Percentiles rank a stretch among this genome's conserved stretches.
These are phyloP conservation scores for Thermothelomyces thermophilus DNA, from an alignment of 2,329 filamentous ascomycete genomes.

Conservation along the genomic window DNA sequence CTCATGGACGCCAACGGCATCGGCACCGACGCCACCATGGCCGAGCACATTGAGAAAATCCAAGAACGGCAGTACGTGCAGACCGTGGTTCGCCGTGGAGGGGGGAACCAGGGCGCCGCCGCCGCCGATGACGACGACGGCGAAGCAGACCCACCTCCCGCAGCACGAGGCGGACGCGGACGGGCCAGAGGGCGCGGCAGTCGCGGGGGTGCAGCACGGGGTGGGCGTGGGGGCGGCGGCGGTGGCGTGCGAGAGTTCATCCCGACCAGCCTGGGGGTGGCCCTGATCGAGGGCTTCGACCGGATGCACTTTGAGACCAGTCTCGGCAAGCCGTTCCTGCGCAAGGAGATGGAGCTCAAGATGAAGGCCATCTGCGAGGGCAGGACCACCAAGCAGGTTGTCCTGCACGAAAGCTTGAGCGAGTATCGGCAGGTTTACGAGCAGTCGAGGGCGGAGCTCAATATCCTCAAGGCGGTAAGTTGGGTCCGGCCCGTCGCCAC, in stretches of 20 bases:
- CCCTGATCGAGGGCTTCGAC: constrained; percentile 90
- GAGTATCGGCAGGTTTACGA: constrained; percentile 84
- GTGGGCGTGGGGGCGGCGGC: constrained; percentile 34
- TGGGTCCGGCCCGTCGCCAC: too few species aligned
- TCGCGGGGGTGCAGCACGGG: constrained; percentile 37
- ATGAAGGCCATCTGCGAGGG: constrained; percentile 98
- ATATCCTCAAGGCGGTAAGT: constrained; percentile 57
- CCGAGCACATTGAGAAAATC: constrained; percentile 94
- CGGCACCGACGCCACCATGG: constrained; percentile 97
- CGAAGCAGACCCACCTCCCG: constrained; percentile 28
- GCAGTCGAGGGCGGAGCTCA: constrained; percentile 70
- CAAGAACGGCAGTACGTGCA: constrained; percentile 83
- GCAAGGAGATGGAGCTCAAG: constrained; percentile 95
- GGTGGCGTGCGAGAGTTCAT: constrained; percentile 75
- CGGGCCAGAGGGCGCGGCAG: constrained; percentile 44
- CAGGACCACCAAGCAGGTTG: constrained; percentile 62
- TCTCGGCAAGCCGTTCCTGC: constrained; percentile 88
- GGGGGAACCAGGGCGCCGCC: background rate
- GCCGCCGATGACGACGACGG: constrained; percentile 36
- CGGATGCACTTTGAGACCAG: constrained; percentile 89
- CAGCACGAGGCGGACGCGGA: constrained; percentile 37
- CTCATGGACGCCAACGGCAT: constrained; percentile 99
- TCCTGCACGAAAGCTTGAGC: constrained; percentile 75
- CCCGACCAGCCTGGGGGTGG: constrained; percentile 83
- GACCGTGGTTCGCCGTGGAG: constrained; percentile 39